Conservation (phyloP, 2,329 filamentous ascomycete genomes). For the Colletotrichum sp. region DNA sequence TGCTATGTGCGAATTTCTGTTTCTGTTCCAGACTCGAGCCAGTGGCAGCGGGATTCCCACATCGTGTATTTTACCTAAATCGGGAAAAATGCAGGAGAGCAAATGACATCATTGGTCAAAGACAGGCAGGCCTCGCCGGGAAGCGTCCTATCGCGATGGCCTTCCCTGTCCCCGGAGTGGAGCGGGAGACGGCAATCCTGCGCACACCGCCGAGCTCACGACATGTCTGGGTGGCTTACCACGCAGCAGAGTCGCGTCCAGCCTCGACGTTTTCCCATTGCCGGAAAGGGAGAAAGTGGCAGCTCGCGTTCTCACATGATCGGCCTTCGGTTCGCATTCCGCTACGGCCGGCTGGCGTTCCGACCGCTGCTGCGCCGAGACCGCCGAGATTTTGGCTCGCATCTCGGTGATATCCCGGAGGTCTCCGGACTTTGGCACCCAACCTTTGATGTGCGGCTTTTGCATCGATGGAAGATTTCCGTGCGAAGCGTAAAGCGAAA, state of each 20-base stretch:
- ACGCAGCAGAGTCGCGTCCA: not conserved
- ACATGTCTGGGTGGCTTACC: not conserved
- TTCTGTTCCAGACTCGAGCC: not conserved
- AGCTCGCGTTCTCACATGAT: constrained; percentile 8
- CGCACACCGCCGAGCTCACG: constrained; percentile 3
- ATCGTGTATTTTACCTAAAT: constrained; percentile 6
- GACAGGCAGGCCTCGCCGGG: not conserved
- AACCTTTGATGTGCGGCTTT: too few relatives aligned
- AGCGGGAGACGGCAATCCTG: not conserved
- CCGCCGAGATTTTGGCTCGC: not conserved
- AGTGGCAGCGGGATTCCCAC: not conserved
- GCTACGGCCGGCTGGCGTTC: not conserved
- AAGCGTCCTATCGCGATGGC: not conserved
- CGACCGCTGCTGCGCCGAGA: constrained; percentile 1
- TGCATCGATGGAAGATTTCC: not conserved
- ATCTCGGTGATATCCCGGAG: constrained; percentile 19
- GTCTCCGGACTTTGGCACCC: not conserved
- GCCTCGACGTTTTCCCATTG: not conserved
- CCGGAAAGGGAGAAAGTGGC: not conserved
- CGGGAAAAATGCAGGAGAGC: not conserved
- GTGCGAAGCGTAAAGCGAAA: not conserved
- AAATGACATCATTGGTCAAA: constrained; percentile 10
- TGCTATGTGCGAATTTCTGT: not conserved
- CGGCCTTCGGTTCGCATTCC: constrained; percentile 1
- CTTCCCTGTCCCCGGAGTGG: not conserved